Conservation (phyloP, 2,329 filamentous ascomycete species). For the Scopulariopsis brevicaulis region DNA sequence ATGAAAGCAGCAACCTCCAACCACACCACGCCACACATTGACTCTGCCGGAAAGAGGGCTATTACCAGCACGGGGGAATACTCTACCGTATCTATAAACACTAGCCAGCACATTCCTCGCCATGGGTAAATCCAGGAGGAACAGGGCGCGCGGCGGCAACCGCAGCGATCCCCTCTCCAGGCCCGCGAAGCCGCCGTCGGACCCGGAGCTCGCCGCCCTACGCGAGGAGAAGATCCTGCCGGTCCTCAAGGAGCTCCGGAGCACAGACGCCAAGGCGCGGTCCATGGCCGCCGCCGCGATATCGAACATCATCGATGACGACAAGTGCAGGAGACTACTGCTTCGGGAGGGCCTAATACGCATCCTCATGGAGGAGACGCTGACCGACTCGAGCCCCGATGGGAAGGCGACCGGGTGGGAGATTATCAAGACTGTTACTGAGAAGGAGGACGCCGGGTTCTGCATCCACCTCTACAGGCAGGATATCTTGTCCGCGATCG, state of each 20-base stretch:
- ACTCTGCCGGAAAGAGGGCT: neutral
- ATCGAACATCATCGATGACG: slow-evolving; percentile 49
- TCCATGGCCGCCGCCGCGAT: slow-evolving; percentile 48
- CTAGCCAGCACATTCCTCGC: neutral
- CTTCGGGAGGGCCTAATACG: slow-evolving; percentile 55
- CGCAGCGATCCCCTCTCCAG: slow-evolving; percentile 46
- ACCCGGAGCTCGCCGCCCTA: slow-evolving; percentile 52
- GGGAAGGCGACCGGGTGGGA: slow-evolving; percentile 57
- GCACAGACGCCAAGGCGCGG: slow-evolving; percentile 45
- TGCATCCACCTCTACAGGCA: slow-evolving; percentile 52
- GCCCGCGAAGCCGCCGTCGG: slow-evolving; percentile 46
- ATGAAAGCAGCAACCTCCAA: neutral
- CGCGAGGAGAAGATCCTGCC: slow-evolving; percentile 53
- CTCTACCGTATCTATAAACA: neutral
- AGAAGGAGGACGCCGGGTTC: slow-evolving; percentile 56
- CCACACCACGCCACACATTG: neutral
- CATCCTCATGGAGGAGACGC: slow-evolving; percentile 49
- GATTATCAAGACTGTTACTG: slow-evolving; percentile 47
- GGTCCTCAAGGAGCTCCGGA: slow-evolving; percentile 47
- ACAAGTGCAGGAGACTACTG: slow-evolving; percentile 51
- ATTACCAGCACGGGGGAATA: neutral
- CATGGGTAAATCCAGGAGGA: slow-evolving; percentile 51
- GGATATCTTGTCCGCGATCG: slow-evolving; percentile 49
- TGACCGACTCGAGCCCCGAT: slow-evolving; percentile 52
- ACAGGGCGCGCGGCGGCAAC: slow-evolving; percentile 32